A percentile compares a stretch with the other conserved stretches of the same genome.
phyloP scores from a whole-genome alignment of 73 alveolate genomes.

The Effrenium voratum region DNA sequence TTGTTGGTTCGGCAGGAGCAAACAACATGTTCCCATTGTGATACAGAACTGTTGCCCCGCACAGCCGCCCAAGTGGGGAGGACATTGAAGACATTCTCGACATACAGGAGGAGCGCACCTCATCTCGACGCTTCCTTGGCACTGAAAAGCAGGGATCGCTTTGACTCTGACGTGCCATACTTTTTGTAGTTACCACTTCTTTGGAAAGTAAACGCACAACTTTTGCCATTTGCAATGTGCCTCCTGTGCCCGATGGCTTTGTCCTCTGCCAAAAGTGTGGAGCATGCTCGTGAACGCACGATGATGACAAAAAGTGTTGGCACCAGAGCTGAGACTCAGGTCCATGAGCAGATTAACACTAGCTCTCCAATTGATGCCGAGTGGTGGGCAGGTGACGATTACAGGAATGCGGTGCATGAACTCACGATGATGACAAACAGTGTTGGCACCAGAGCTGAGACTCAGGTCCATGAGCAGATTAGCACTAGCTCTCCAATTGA shows the following conservation, averaged over 20 bases:
- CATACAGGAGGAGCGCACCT: conserved; percentile 22
- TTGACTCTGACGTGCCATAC: too few species aligned
- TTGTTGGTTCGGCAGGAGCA: too few species aligned
- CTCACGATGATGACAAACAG: conserved; percentile 22
- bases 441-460: conserved; percentile 40
- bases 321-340: conserved; percentile 85
- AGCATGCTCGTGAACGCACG: not conserved
- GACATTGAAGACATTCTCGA: conserved; percentile 20
- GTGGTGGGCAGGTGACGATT: not conserved
- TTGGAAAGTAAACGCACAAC: too few species aligned
- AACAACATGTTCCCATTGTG: too few species aligned
- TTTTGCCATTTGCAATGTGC: too few species aligned
- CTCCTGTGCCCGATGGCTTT: too few species aligned
- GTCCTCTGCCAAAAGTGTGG: not conserved
- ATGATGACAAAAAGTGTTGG: conserved; percentile 82
- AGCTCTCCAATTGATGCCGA: not conserved
- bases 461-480: not conserved
- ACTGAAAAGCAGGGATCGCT: too few species aligned
- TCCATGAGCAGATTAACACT: conserved; percentile 21
- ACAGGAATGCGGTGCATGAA: not conserved
- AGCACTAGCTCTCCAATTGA: not conserved
- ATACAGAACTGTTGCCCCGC: too few species aligned
- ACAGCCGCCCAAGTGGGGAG: too few species aligned
- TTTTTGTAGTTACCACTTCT: too few species aligned
- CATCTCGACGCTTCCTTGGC: too few species aligned